Evolutionary conservation across 2,329 filamentous ascomycete species (phyloP), one percentile per base, ranked within the genome.

Genomic region (Penicillium sp.): DNA sequence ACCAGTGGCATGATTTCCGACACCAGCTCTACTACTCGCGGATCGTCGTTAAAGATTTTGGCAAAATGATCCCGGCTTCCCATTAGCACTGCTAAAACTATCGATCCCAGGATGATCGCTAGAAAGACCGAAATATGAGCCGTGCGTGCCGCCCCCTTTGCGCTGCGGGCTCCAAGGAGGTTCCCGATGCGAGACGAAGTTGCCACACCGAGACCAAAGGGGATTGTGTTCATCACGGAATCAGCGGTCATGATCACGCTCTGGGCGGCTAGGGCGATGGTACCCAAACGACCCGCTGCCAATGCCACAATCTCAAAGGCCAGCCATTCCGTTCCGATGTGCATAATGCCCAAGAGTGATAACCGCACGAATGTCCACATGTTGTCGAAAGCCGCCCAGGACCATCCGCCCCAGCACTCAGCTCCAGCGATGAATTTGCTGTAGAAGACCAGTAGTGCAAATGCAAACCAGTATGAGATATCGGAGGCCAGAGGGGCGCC

Each of bases 161-260:
- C 78, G 60, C 88, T 84, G 26, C 83, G 80, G 0, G 88, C 84
- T 0, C 91, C 91, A 0, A 96, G 81, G 1, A 95, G 80, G 66
- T 96, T 96, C 0, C 91, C 91, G 10, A 96, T 81, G 2, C 91
- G 82, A 0, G 89, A 82, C 6, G 88, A 92, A 0, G 90, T 86
- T 0, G 91, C 91, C 0, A 96, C 91, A 0, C 91, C 91, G 0
- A 96, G 83, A 0, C 91, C 91, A 14, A 41, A 41, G 0, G 91
- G 91, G 46, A 96, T 89, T 0, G 91, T 96, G 67, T 86, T 92
- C 79, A 92, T 87, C 56, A 93, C 85, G 70, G 93, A 90, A 70
- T 96, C 91, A 0, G 89, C 86, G 0, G 91, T 96, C 91, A 95
- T 96, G 71, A 96, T 92, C 22, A 96, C 90, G 45, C 86, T 90